phyloP scores from a whole-genome alignment of 108 stramenopile genomes.

The Tribonema minus region DNA sequence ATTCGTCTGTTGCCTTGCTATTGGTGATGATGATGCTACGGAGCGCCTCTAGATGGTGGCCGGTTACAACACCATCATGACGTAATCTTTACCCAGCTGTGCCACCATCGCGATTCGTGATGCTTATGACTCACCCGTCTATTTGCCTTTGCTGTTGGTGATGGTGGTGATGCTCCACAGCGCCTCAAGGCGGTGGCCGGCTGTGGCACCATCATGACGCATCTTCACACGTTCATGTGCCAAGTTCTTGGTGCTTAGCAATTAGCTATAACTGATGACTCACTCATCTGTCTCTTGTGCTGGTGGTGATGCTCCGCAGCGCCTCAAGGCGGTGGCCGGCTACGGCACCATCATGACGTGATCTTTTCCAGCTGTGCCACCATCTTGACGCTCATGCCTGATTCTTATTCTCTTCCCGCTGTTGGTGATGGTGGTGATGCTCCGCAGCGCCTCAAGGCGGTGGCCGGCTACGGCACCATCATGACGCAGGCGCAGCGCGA shows the following conservation, averaged over 20 bases:
- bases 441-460: neutral
- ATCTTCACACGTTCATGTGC: neutral
- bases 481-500: conserved; percentile 1
- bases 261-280: neutral
- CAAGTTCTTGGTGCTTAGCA: neutral
- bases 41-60: neutral
- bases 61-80: neutral
- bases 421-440: neutral
- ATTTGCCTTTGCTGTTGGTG: neutral
- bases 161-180: neutral
- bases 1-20: neutral
- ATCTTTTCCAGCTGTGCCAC: too few relatives aligned
- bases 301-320: neutral
- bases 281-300: neutral
- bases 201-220: neutral
- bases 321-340: conserved; percentile 1
- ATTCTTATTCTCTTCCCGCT: neutral
- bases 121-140: neutral
- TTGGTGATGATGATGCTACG: neutral
- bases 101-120: too few relatives aligned
- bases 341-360: neutral
- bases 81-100: too few relatives aligned
- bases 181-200: neutral
- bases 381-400: neutral
- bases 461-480: neutral